Conservation (phyloP, 371 early-diverging fungal species). For the Batkoa obscura region DNA sequence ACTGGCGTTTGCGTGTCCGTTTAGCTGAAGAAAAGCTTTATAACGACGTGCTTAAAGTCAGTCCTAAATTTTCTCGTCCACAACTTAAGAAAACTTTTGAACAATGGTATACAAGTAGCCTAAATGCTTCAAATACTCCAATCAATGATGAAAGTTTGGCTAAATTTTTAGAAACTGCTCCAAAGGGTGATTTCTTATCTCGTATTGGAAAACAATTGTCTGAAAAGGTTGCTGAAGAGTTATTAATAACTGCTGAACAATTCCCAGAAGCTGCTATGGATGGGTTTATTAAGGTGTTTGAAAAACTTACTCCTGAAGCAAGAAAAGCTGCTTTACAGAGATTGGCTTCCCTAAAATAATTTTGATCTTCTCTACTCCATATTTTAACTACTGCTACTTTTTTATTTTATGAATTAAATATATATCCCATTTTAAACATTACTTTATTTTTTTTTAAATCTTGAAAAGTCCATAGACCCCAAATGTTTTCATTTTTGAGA, state of each 20-base stretch:
- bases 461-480: no score
- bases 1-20: conserved; percentile 77
- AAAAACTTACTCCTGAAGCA: neutral
- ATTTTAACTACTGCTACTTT: no score
- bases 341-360: no score
- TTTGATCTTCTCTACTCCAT: no score
- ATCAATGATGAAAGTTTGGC: neutral
- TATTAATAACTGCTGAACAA: neutral
- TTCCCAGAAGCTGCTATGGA: neutral
- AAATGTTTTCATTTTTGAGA: no score
- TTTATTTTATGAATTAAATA: no score
- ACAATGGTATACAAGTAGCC: neutral
- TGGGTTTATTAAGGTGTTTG: neutral
- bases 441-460: no score
- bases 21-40: conserved; percentile 50
- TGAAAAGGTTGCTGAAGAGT: neutral
- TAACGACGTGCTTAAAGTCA: conserved; percentile 24
- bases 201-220: neutral
- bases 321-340: neutral
- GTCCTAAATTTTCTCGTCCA: conserved; percentile 18
- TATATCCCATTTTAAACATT: no score
- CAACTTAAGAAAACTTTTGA: neutral
- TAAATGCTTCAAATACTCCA: neutral
- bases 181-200: neutral
- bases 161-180: neutral